A percentile compares a stretch with the other conserved stretches of the same genome.
Conservation (phyloP, 768 basidiomycete genomes). For the Asterophora lycoperdoides region DNA sequence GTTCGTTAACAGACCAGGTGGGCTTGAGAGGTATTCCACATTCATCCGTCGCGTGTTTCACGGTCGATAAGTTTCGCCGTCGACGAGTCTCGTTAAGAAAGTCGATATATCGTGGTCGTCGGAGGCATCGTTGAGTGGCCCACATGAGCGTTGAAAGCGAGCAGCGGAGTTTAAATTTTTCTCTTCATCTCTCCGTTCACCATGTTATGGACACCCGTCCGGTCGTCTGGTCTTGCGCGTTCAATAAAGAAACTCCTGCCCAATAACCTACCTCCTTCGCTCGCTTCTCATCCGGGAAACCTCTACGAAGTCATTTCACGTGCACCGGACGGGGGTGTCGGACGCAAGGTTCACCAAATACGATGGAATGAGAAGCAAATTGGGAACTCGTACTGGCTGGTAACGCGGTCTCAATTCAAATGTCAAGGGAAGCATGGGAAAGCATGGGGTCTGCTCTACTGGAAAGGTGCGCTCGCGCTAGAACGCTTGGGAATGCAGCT, state of each 20-base stretch:
- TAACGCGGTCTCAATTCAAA: slow-evolving; percentile 71
- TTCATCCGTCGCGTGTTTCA: slow-evolving; percentile 39
- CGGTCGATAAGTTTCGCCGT: slow-evolving; percentile 6
- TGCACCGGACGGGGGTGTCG: slow-evolving; percentile 62
- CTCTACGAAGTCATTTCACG: slow-evolving; percentile 72
- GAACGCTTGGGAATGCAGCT: background rate
- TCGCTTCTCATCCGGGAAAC: slow-evolving; percentile 53
- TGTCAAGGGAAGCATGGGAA: slow-evolving; percentile 72
- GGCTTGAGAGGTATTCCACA: slow-evolving; percentile 62
- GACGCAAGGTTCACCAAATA: slow-evolving; percentile 63
- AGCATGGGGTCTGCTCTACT: slow-evolving; percentile 77
- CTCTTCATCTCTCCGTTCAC: slow-evolving; percentile 11
- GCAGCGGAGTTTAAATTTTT: slow-evolving; percentile 24
- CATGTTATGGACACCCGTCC: slow-evolving; percentile 35
- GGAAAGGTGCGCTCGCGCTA: slow-evolving; percentile 59
- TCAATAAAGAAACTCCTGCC: slow-evolving; percentile 59
- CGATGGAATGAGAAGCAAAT: slow-evolving; percentile 74
- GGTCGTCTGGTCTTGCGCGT: slow-evolving; percentile 26
- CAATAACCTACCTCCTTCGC: slow-evolving; percentile 52
- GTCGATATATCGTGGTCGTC: slow-evolving; percentile 12
- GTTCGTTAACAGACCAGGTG: slow-evolving; percentile 76
- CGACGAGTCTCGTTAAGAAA: slow-evolving; percentile 8
- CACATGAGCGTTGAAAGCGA: slow-evolving; percentile 14
- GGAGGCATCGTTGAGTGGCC: slow-evolving; percentile 22
- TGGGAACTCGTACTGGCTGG: slow-evolving; percentile 64